A percentile compares a stretch with the other conserved stretches of the same genome.
phyloP scores from a whole-genome alignment of 179 eudicot species.

The Actinidia polygama region DNA sequence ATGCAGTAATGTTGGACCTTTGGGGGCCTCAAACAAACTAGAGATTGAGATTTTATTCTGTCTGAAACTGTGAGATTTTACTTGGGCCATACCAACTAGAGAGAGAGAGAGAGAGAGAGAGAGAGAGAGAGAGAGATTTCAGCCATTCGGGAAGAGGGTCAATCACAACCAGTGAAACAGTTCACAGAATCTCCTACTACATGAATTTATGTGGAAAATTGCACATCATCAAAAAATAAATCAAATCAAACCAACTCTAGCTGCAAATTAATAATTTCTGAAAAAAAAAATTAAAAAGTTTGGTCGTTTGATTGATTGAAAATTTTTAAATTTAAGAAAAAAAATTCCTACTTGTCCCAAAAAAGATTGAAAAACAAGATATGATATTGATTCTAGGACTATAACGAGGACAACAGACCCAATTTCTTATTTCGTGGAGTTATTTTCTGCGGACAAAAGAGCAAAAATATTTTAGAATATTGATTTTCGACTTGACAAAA shows the following conservation, averaged over 20 bases:
- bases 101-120: background rate
- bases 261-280: background rate
- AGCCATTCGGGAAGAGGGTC: background rate
- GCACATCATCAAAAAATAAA: too few species aligned
- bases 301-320: too few species aligned
- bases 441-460: too few species aligned
- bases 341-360: background rate
- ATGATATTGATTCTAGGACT: too few species aligned
- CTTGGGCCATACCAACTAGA: background rate
- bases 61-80: background rate
- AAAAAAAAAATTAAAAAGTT: too few species aligned
- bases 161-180: conserved; percentile 4
- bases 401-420: too few species aligned
- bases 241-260: background rate
- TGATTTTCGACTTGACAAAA: too few species aligned
- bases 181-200: background rate
- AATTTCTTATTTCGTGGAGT: too few species aligned
- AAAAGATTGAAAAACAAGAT: background rate
- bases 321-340: background rate
- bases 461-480: too few species aligned
- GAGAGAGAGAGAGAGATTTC: background rate
- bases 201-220: too few species aligned
- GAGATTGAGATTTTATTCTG: background rate
- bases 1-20: background rate
- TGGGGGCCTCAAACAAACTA: background rate